Evolutionary conservation across 2,329 filamentous ascomycete species (phyloP), one percentile per base, ranked within the genome.

Genomic region (Cytospora chrysosperma): DNA sequence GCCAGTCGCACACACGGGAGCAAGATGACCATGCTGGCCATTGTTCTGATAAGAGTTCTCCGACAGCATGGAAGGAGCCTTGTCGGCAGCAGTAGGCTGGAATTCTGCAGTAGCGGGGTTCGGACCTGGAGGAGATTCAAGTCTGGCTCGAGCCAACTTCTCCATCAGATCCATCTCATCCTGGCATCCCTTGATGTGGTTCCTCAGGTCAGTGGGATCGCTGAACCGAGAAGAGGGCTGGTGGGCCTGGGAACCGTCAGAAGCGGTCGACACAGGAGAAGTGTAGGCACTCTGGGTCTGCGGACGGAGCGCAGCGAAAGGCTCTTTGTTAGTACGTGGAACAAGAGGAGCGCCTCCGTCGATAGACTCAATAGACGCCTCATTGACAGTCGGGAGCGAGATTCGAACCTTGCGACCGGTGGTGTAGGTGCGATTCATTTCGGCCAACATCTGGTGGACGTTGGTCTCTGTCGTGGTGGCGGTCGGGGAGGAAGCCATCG

Each of bases 231-330:
- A 52, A 21, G 49, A 28, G 30, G 28, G 19, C 15, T 24, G 32
- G 55, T 53, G 17, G 2, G 19, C n/a, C 9, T 27, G 37, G 5
- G 26, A 47, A 26, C n/a, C 24, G 30, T 40, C 52, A 19, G 49
- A 62, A 13, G 26, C 49, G 10, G 32, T 26, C 19, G 53, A 24
- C 3, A 26, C 28, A 7, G 61, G 55, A 7, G 61, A 62, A 49
- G 30, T 53, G 34, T 58, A 52, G n/a, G 49, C 55, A 28, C 55
- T 59, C 61, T 62, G 52, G 26, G 32, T 58, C 47, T 51, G 37
- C 47, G 49, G 32, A 26, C 28, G 57, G 37, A 60, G 51, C 30
- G 30, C 56, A 27, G 57, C 30, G 40, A 60, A 56, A 15, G 57
- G 28, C 19, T 56, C 51, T 17, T 49, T 32, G 32, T 40, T 10